Percentiles rank a stretch among this genome's conserved stretches.
Evolutionary conservation across 352 stramenopile genomes (phyloP).

Genomic region (Globisporangium recalcitrans): DNA sequence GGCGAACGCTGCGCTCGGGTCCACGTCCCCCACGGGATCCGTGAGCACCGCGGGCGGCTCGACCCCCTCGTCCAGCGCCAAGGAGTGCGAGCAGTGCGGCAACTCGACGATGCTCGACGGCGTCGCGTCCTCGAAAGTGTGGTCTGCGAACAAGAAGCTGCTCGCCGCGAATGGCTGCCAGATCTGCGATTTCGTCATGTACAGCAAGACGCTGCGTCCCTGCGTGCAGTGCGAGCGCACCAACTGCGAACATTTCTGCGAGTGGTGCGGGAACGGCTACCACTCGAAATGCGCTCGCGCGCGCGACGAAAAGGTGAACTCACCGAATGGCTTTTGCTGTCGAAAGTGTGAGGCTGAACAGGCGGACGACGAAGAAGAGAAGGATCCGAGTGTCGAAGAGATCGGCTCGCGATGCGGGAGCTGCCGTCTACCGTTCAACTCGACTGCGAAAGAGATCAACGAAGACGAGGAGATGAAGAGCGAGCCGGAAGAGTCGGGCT

Average conservation of each 20-base stretch:
- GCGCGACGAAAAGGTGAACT: constrained; percentile 45
- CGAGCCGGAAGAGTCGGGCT: constrained; percentile 29
- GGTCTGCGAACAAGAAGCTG: constrained; percentile 44
- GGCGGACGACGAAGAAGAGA: constrained; percentile 53
- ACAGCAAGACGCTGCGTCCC: constrained; percentile 56
- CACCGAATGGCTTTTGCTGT: constrained; percentile 64
- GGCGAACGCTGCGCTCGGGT: not conserved
- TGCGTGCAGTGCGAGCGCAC: constrained; percentile 59
- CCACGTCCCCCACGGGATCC: constrained; percentile 13
- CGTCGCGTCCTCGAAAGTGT: constrained; percentile 33
- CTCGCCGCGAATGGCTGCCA: constrained; percentile 51
- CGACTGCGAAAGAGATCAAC: constrained; percentile 20
- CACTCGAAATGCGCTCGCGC: constrained; percentile 63
- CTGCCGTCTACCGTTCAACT: constrained; percentile 52
- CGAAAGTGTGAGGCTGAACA: constrained; percentile 66
- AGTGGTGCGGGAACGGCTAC: constrained; percentile 81
- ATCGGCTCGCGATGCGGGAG: constrained; percentile 61
- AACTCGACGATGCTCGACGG: constrained; percentile 30
- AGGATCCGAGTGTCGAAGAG: constrained; percentile 32
- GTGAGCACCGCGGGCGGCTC: constrained; percentile 13
- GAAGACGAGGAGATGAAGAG: constrained; percentile 11
- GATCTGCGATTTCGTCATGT: constrained; percentile 78
- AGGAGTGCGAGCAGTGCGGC: constrained; percentile 51
- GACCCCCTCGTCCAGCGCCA: constrained; percentile 19
- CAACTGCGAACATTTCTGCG: constrained; percentile 76